Evolutionary conservation across 768 basidiomycete genomes (phyloP).

Genomic region (Tulasnella sp.): DNA sequence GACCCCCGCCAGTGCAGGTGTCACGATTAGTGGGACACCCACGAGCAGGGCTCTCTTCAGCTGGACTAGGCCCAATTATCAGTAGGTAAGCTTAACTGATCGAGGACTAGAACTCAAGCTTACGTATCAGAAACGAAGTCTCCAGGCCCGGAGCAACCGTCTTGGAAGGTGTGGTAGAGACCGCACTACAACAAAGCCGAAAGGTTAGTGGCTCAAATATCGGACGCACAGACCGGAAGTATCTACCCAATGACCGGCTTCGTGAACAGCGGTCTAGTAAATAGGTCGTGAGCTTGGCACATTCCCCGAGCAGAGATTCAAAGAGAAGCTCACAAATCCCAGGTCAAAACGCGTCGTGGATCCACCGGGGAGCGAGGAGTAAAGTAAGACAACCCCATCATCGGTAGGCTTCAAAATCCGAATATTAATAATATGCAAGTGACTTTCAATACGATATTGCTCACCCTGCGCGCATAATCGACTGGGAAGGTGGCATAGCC

Average conservation of each 20-base stretch:
- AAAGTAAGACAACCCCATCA: conserved; percentile 43
- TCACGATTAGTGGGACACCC: conserved; percentile 42
- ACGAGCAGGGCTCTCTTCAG: conserved; percentile 35
- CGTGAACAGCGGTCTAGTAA: conserved; percentile 41
- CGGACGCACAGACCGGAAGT: too few species aligned
- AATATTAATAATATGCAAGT: not conserved
- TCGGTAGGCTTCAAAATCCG: conserved; percentile 33
- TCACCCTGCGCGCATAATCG: conserved; percentile 6
- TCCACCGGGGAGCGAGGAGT: conserved; percentile 39
- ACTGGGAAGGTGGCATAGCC: conserved; percentile 44
- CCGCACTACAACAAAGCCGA: conserved; percentile 31
- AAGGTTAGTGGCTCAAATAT: too few species aligned
- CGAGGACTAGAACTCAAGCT: conserved; percentile 35
- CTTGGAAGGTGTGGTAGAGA: conserved; percentile 46
- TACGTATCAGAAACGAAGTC: conserved; percentile 33
- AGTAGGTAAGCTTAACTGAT: not conserved
- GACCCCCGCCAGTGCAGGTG: conserved; percentile 37
- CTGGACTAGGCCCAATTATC: conserved; percentile 30
- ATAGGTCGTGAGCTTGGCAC: not conserved
- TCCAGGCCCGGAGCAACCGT: conserved; percentile 33
- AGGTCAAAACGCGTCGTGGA: conserved; percentile 24
- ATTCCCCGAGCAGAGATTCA: too few species aligned
- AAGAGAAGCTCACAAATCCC: conserved; percentile 3
- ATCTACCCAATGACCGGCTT: conserved; percentile 42
- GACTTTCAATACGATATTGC: not conserved